Evolutionary conservation across 805 yeast genomes (phyloP).

Genomic region (Zygotorulaspora danielsina): DNA sequence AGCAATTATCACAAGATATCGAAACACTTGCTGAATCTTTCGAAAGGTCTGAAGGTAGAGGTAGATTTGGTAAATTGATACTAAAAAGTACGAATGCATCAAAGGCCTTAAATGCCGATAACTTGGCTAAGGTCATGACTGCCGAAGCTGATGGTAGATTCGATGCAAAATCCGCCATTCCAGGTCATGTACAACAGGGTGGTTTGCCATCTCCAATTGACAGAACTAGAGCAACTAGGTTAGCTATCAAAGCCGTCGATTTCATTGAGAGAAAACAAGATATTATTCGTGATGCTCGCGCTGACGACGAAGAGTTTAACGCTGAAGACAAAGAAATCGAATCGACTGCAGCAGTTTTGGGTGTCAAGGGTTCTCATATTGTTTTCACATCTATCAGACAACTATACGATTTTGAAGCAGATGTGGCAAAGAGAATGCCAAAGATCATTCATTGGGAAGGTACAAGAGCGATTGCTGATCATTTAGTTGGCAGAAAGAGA

Average conservation of each 20-base stretch:
- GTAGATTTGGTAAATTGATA: conserved; percentile 64
- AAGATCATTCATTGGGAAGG: conserved; percentile 79
- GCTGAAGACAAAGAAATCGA: conserved; percentile 34
- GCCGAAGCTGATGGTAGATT: conserved; percentile 60
- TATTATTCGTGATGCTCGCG: conserved; percentile 29
- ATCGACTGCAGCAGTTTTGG: conserved; percentile 74
- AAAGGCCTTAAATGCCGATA: conserved; percentile 60
- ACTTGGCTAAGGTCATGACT: conserved; percentile 64
- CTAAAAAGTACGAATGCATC: conserved; percentile 68
- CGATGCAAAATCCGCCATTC: conserved; percentile 75
- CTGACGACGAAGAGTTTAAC: conserved; percentile 30
- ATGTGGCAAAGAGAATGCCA: conserved; percentile 77
- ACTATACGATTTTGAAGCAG: conserved; percentile 85
- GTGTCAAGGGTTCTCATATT: conserved; percentile 73
- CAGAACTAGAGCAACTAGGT: conserved; percentile 67
- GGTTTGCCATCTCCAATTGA: conserved; percentile 73
- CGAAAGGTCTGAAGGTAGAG: conserved; percentile 57
- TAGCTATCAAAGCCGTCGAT: conserved; percentile 64
- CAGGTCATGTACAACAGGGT: conserved; percentile 88
- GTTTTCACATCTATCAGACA: conserved; percentile 68
- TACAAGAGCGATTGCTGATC: conserved; percentile 74
- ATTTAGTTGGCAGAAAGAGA: conserved; percentile 67
- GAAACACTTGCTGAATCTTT: conserved; percentile 55
- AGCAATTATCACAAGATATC: conserved; percentile 62
- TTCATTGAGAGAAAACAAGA: conserved; percentile 50